Conservation (phyloP, 441 rosid species). For the Corymbia citriodora region DNA sequence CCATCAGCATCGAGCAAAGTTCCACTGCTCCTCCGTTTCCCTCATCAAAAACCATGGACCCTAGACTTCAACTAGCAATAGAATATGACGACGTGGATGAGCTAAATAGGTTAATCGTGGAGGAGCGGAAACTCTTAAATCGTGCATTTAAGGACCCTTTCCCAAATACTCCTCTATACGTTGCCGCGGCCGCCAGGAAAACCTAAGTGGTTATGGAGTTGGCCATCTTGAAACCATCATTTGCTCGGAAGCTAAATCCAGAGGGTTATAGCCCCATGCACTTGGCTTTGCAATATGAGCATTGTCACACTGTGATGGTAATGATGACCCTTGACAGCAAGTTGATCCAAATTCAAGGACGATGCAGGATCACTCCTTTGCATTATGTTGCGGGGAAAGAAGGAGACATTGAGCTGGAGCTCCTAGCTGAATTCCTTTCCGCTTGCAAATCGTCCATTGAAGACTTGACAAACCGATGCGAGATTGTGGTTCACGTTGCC, state of each 20-base stretch:
- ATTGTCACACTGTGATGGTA: fast-evolving
- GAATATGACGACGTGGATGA: fast-evolving
- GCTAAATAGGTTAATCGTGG: background rate
- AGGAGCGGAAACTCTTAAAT: background rate
- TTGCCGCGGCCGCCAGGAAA: background rate
- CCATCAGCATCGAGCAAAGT: background rate
- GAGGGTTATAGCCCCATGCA: fast-evolving
- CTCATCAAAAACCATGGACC: background rate
- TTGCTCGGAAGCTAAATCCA: fast-evolving
- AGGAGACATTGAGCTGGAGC: background rate
- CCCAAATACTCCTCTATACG: background rate
- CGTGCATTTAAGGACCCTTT: background rate
- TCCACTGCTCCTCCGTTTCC: background rate
- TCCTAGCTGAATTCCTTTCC: background rate
- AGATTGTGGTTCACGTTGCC: background rate
- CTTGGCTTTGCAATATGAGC: background rate
- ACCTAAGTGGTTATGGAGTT: background rate
- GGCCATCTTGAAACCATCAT: fast-evolving
- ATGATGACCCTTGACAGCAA: fast-evolving
- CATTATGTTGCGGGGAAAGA: fast-evolving
- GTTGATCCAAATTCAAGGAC: background rate
- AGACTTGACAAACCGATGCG: fast-evolving
- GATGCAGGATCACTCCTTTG: background rate
- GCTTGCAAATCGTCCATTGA: fast-evolving
- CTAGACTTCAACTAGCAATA: background rate